Conservation (phyloP, 208 protist genomes). For the Trypanosoma cruzi region DNA sequence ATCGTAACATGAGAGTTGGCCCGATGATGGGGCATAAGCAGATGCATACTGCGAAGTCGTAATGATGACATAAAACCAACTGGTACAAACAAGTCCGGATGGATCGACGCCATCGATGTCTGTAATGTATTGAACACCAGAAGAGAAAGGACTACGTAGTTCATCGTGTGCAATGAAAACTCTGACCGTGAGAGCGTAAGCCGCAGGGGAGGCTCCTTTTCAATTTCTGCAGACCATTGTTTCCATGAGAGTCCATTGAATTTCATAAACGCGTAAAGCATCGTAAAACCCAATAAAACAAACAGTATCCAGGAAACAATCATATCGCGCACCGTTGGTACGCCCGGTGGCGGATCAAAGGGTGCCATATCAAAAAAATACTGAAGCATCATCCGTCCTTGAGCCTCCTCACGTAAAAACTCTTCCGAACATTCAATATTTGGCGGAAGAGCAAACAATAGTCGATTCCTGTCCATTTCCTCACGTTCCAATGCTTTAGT, state of each 20-base stretch:
- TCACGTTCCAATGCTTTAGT: background rate
- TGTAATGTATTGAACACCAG: slow-evolving; percentile 47
- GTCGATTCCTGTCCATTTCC: background rate
- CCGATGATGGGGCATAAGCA: slow-evolving; percentile 68
- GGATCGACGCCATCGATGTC: slow-evolving; percentile 59
- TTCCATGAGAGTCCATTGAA: slow-evolving; percentile 38
- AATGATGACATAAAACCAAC: slow-evolving; percentile 47
- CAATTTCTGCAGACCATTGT: slow-evolving; percentile 48
- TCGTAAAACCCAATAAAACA: slow-evolving; percentile 31
- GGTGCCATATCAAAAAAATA: slow-evolving; percentile 36
- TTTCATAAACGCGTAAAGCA: slow-evolving; percentile 42
- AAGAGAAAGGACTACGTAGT: slow-evolving; percentile 57
- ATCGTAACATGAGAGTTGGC: slow-evolving; percentile 17
- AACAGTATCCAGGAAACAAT: slow-evolving; percentile 29
- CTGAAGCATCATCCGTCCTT: slow-evolving; percentile 31
- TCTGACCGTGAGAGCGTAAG: slow-evolving; percentile 69
- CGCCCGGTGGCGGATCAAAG: slow-evolving; percentile 21
- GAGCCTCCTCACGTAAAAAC: slow-evolving; percentile 41
- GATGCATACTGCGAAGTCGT: slow-evolving; percentile 49
- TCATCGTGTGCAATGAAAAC: slow-evolving; percentile 59
- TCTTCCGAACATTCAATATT: slow-evolving; percentile 46
- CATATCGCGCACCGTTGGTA: slow-evolving; percentile 40
- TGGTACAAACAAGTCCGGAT: slow-evolving; percentile 52
- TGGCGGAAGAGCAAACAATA: slow-evolving; percentile 27
- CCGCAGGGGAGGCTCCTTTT: slow-evolving; percentile 39